Percentiles rank a stretch among this genome's conserved stretches.
Evolutionary conservation across 768 basidiomycete genomes (phyloP).

Genomic region (Lyophyllum semitale): DNA sequence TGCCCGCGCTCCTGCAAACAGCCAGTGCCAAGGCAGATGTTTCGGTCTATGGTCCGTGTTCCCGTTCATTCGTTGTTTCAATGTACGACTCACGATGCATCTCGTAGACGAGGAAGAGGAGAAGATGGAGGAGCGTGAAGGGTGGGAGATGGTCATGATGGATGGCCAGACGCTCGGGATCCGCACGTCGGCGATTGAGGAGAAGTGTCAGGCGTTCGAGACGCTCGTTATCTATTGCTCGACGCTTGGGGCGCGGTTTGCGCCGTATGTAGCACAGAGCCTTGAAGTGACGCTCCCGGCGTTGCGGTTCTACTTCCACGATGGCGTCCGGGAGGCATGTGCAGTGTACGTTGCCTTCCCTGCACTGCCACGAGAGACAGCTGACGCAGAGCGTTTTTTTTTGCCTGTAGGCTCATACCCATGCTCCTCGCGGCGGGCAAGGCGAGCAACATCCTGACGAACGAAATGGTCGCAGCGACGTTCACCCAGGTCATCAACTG

Average conservation of each 20-base stretch:
- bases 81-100: background rate
- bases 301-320: slow-evolving; percentile 79
- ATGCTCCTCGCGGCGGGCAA: slow-evolving; percentile 72
- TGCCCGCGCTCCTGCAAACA: slow-evolving; percentile 74
- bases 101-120: slow-evolving; percentile 56
- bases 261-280: slow-evolving; percentile 70
- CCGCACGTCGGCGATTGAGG: slow-evolving; percentile 78
- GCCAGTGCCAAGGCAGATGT: slow-evolving; percentile 84
- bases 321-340: slow-evolving; percentile 79
- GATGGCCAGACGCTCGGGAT: slow-evolving; percentile 79
- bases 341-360: slow-evolving; percentile 73
- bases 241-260: slow-evolving; percentile 64
- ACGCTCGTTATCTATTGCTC: slow-evolving; percentile 83
- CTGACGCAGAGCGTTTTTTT: too few species aligned
- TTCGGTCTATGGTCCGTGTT: slow-evolving; percentile 61
- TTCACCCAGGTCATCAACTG: slow-evolving; percentile 66
- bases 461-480: slow-evolving; percentile 68
- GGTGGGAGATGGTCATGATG: slow-evolving; percentile 78
- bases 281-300: slow-evolving; percentile 74
- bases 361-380: too few species aligned
- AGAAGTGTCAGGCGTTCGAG: slow-evolving; percentile 87
- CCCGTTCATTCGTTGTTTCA: background rate
- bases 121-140: slow-evolving; percentile 59
- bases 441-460: slow-evolving; percentile 60
- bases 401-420: slow-evolving; percentile 63